Evolutionary conservation across 177 flowering plant species (phyloP), one percentile per base, ranked within the genome.

Genomic region (Tripterygium wilfordii): DNA sequence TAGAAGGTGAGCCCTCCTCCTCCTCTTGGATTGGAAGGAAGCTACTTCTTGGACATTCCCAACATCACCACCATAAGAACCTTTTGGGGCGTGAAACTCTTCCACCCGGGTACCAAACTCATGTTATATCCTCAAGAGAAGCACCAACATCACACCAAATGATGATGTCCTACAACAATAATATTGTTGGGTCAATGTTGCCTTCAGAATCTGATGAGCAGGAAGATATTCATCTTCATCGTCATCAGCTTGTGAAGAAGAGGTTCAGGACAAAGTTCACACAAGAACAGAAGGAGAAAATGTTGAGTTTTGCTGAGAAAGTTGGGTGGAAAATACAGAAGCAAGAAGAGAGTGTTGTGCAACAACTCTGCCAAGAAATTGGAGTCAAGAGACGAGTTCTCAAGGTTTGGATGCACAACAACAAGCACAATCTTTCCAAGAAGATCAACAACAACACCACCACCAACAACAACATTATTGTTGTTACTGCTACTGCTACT

Each of bases 361-460:
- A 76, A 50, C 75, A 70, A 31, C 67, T 76, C 48, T 76, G 81
- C 27, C 78, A 76, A 38, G 78, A 76, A 55, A 52, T 76, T 62
- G 81, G 81, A 14, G 70, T 76, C 31, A 76, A 67, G 54, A 69
- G 81, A 39, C 62, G 78, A 51, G 81, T 76, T 4, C 69, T 76
- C 23, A 76, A 76, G 58, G 80, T 75, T 24, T 75, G 80, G 80
- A 75, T 75, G 80, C 80, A 75, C 44, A 75, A 75, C 65, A 75
- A 75, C 66, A 75, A 75, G 67, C 80, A 71, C 60, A 75, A 52
- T 50, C 64, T 75, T 2, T 75, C 77, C 48, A 72, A 69, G 61
- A 67, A 76, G 57, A 66, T 48, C 37, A 14, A 36, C 46, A 18
- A 40, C 39, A 0, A 4, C 45, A 3, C 30, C 29, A 23, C 45